These are phyloP conservation scores for Mycena rosella DNA, from an alignment of 768 basidiomycete species.

Conservation along the genomic window DNA sequence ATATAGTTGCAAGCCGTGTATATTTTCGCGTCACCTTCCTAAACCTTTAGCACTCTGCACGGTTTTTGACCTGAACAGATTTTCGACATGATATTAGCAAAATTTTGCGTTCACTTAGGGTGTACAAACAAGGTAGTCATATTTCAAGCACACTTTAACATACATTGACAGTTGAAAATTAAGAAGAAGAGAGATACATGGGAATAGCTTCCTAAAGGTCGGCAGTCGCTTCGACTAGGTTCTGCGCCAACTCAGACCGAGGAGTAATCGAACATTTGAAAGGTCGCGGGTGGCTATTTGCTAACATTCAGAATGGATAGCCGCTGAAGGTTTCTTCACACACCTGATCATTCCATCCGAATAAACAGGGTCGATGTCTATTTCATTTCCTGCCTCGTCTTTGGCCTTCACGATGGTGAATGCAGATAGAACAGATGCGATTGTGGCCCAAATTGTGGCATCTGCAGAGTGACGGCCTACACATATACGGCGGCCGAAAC, in stretches of 20 bases:
- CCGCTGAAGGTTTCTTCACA: too few species aligned
- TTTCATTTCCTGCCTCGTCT: conserved; percentile 63
- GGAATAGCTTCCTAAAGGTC: not conserved
- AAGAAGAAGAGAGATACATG: too few species aligned
- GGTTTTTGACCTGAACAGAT: too few species aligned
- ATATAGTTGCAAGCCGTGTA: too few species aligned
- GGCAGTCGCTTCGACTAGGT: conserved; percentile 10
- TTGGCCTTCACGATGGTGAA: conserved; percentile 43
- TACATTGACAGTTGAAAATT: too few species aligned
- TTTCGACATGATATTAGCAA: too few species aligned
- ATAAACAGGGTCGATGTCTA: conserved; percentile 35
- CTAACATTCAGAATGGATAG: too few species aligned
- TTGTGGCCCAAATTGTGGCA: conserved; percentile 13
- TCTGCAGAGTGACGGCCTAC: conserved; percentile 20
- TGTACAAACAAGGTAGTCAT: too few species aligned
- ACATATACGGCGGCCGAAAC: conserved; percentile 30
- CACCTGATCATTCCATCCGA: conserved; percentile 11
- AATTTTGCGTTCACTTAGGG: too few species aligned
- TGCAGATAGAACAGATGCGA: conserved; percentile 20
- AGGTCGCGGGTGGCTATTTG: conserved; percentile 6
- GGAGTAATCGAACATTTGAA: conserved; percentile 23
- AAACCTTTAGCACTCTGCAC: too few species aligned
- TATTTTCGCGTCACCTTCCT: too few species aligned
- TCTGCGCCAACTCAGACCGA: conserved; percentile 14
- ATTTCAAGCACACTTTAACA: too few species aligned